Conservation (phyloP, 306 rosid genomes). For the Bauhinia variegata region DNA sequence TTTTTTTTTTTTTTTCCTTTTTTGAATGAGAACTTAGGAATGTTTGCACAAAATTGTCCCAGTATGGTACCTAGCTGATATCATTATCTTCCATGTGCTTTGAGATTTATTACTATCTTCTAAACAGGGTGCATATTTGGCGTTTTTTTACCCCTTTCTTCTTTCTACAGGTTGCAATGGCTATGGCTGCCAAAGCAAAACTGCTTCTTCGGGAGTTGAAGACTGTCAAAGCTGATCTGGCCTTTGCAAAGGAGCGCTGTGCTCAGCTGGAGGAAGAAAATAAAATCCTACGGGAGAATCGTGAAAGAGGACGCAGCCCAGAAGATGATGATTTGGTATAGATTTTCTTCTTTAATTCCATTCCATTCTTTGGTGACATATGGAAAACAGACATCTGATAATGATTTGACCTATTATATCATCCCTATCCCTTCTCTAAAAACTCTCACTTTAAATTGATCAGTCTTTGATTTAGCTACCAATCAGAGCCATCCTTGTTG, state of each 20-base stretch:
- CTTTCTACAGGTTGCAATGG: constrained; percentile 91
- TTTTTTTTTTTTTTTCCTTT: too few species aligned
- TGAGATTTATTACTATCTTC: constrained; percentile 25
- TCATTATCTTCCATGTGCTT: constrained; percentile 3
- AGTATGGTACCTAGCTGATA: constrained; percentile 10
- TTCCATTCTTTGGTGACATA: constrained; percentile 6
- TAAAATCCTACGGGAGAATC: constrained; percentile 83
- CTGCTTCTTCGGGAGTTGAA: constrained; percentile 96
- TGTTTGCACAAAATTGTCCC: not conserved
- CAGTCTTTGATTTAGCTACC: constrained; percentile 13
- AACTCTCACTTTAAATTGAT: not conserved
- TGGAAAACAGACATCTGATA: constrained; percentile 26
- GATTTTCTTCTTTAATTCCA: constrained; percentile 2
- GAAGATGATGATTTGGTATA: constrained; percentile 97
- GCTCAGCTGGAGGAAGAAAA: constrained; percentile 96
- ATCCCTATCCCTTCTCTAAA: not conserved
- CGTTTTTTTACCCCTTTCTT: constrained; percentile 40
- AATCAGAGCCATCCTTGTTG: constrained; percentile 16
- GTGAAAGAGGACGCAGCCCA: constrained; percentile 80
- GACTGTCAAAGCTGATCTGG: constrained; percentile 95
- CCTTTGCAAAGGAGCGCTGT: constrained; percentile 98
- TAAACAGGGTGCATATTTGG: constrained; percentile 40
- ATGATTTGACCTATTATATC: constrained; percentile 17
- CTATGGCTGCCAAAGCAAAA: constrained; percentile 99
- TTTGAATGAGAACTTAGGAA: constrained; percentile 2